These are phyloP conservation scores for Atkinsonella hypoxylon DNA, from an alignment of 2,329 filamentous ascomycete species.

Conservation along the genomic window DNA sequence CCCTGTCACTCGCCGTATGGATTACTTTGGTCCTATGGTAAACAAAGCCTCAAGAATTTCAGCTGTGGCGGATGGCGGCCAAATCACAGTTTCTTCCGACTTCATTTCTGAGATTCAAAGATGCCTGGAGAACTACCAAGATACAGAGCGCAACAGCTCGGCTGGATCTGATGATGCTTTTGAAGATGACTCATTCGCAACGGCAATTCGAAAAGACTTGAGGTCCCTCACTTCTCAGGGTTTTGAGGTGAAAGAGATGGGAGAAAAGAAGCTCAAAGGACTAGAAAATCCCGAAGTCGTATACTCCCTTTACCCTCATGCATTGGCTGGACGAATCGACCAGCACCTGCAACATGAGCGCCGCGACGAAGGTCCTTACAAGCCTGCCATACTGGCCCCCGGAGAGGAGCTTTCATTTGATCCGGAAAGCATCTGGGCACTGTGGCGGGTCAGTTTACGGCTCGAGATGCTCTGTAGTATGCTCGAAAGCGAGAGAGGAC, in stretches of 20 bases:
- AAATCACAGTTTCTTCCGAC: constrained; percentile 93
- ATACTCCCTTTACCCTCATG: constrained; percentile 89
- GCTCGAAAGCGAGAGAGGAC: constrained; percentile 58
- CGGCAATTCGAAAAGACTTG: constrained; percentile 75
- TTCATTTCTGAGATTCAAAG: constrained; percentile 94
- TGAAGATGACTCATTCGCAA: constrained; percentile 61
- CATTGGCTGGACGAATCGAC: constrained; percentile 67
- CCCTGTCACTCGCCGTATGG: constrained; percentile 94
- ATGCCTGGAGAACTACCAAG: constrained; percentile 79
- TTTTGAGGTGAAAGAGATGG: constrained; percentile 93
- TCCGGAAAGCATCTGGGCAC: constrained; percentile 72
- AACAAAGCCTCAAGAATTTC: constrained; percentile 94
- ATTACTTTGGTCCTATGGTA: constrained; percentile 99
- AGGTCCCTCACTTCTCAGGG: constrained; percentile 79
- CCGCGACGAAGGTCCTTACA: constrained; percentile 32
- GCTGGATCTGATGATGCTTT: constrained; percentile 55
- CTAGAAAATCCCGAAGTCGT: constrained; percentile 94
- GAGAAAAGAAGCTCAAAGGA: constrained; percentile 89
- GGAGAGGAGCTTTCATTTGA: constrained; percentile 63
- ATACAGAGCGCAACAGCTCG: constrained; percentile 61
- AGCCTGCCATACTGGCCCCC: constrained; percentile 49
- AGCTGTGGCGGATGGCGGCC: constrained; percentile 86
- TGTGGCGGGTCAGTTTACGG: constrained; percentile 81
- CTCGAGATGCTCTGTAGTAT: constrained; percentile 88
- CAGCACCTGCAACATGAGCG: constrained; percentile 46